A percentile compares a stretch with the other conserved stretches of the same genome.
These are phyloP conservation scores for Pythium folliculosum DNA, from an alignment of 352 stramenopile genomes.

Conservation along the genomic window DNA sequence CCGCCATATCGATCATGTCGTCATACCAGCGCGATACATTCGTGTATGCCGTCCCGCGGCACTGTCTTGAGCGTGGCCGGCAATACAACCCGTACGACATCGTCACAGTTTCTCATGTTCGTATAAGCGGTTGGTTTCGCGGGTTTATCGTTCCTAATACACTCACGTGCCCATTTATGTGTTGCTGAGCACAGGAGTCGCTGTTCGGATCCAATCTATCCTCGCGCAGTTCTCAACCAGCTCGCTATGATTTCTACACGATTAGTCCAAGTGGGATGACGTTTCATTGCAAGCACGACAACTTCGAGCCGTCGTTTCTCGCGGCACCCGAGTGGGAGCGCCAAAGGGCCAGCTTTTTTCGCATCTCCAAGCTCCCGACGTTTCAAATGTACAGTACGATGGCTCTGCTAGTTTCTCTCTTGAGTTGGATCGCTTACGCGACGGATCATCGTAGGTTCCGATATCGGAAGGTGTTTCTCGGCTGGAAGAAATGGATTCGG, in stretches of 20 bases:
- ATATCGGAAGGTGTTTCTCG: constrained; percentile 64
- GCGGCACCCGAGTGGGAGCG: constrained; percentile 50
- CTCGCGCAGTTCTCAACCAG: constrained; percentile 5
- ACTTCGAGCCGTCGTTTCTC: constrained; percentile 45
- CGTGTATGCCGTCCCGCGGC: constrained; percentile 61
- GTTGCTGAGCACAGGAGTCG: constrained; percentile 16
- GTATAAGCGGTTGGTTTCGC: background rate
- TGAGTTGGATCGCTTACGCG: background rate
- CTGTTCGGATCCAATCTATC: constrained; percentile 23
- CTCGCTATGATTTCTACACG: constrained; percentile 71
- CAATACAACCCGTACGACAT: constrained; percentile 76
- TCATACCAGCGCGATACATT: constrained; percentile 52
- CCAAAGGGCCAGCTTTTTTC: constrained; percentile 49
- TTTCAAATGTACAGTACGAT: constrained; percentile 77
- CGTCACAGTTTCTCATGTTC: constrained; percentile 57
- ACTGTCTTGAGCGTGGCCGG: constrained; percentile 46
- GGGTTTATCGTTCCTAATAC: too few relatives aligned
- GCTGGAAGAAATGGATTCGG: constrained; percentile 60
- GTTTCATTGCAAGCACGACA: constrained; percentile 58
- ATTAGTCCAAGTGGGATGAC: constrained; percentile 58
- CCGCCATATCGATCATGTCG: constrained; percentile 10
- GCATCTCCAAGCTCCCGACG: constrained; percentile 35
- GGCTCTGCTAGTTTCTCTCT: too few relatives aligned
- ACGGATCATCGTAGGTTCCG: constrained; percentile 45
- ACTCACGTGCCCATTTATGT: background rate